Conservation (phyloP, 257 asterid genomes). For the Cruciata laevipes region DNA sequence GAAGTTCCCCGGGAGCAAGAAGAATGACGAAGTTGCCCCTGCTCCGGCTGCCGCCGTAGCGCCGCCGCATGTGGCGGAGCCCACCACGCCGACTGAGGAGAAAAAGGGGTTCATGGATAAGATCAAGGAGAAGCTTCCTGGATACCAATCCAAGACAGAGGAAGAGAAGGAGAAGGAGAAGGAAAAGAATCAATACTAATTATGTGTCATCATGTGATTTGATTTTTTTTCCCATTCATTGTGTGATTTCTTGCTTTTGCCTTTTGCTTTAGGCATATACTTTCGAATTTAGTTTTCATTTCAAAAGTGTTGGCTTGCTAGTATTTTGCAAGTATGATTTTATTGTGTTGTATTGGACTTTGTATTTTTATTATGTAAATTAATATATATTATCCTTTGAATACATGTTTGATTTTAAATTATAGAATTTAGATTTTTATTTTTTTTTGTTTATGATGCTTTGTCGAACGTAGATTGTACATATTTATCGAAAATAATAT, state of each 20-base stretch:
- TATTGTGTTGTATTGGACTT: too few species aligned
- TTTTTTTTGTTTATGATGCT: too few species aligned
- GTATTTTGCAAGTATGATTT: too few species aligned
- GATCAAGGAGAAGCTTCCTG: constrained; percentile 82
- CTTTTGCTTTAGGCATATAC: background rate
- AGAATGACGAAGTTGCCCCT: constrained; percentile 39
- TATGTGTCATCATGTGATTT: background rate
- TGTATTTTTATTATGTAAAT: too few species aligned
- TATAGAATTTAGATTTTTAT: too few species aligned
- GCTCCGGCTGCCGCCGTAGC: constrained; percentile 2
- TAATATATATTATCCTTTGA: too few species aligned
- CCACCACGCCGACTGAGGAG: constrained; percentile 39
- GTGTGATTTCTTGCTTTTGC: constrained; percentile 15
- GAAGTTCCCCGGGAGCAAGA: constrained; percentile 59
- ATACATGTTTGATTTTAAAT: too few species aligned
- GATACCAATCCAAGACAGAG: constrained; percentile 51
- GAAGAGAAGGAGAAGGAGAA: constrained; percentile 46
- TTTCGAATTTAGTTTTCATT: background rate
- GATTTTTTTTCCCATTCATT: background rate
- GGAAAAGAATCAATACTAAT: constrained; percentile 21
- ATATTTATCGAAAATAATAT: too few species aligned
- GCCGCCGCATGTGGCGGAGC: constrained; percentile 7
- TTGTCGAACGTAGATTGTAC: too few species aligned
- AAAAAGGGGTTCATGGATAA: constrained; percentile 84
- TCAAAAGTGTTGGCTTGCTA: background rate